Conservation (phyloP, 169 alveolate genomes). For the Cryptosporidium felis region DNA sequence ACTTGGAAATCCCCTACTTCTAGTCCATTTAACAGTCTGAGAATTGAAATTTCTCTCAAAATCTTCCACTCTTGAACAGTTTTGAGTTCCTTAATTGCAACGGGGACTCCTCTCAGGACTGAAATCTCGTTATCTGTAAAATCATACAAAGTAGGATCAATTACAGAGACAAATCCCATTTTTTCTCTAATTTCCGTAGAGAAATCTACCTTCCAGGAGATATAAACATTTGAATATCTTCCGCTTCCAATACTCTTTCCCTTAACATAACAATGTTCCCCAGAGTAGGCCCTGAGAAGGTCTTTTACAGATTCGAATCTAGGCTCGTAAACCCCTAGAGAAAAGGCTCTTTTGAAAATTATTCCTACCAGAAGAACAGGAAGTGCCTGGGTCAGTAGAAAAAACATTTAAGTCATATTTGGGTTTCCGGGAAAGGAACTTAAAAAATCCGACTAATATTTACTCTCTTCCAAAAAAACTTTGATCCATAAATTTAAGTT, state of each 20-base stretch:
- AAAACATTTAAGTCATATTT: too few relatives aligned
- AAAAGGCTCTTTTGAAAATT: too few relatives aligned
- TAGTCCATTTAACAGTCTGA: constrained; percentile 4
- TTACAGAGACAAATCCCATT: not conserved
- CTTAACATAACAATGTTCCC: constrained; percentile 4
- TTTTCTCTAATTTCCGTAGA: not conserved
- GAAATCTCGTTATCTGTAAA: constrained; percentile 6
- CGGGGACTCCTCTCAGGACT: constrained; percentile 17
- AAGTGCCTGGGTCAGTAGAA: too few relatives aligned
- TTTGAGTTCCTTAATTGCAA: constrained; percentile 42
- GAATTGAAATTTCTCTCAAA: constrained; percentile 20
- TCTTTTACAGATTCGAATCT: too few relatives aligned
- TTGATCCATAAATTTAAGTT: too few relatives aligned
- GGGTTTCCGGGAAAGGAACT: too few relatives aligned
- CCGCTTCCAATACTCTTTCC: constrained; percentile 32
- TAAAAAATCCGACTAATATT: too few relatives aligned
- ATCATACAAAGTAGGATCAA: not conserved
- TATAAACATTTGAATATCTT: constrained; percentile 39
- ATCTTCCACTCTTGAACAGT: constrained; percentile 38
- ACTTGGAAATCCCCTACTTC: too few relatives aligned
- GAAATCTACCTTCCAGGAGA: constrained; percentile 12
- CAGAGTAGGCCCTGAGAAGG: too few relatives aligned
- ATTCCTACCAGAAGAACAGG: too few relatives aligned
- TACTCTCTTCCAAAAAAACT: too few relatives aligned
- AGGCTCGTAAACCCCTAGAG: too few relatives aligned